A percentile compares a stretch with the other conserved stretches of the same genome.
Conservation (phyloP, 2,329 filamentous ascomycete genomes). For the Knufia fluminis region DNA sequence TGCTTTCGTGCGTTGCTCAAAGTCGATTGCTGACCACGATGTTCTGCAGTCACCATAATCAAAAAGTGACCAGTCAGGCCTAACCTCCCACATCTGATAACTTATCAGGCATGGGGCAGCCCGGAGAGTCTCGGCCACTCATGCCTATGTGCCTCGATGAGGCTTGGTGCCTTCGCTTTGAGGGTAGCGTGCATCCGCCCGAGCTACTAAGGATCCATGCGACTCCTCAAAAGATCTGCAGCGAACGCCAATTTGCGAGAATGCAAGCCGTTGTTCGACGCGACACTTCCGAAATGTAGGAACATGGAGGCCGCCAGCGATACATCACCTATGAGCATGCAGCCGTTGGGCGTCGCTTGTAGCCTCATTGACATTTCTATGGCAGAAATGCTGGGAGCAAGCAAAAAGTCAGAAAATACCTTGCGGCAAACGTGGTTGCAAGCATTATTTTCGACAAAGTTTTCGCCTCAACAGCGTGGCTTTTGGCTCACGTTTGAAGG, state of each 20-base stretch:
- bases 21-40: slow-evolving; percentile 1
- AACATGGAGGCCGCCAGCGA: neutral
- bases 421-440: neutral
- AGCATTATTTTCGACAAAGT: neutral
- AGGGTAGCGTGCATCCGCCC: slow-evolving; percentile 8
- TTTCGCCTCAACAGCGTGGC: too few species aligned
- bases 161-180: slow-evolving; percentile 3
- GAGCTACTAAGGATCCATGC: slow-evolving; percentile 4
- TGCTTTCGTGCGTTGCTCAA: neutral
- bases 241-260: neutral
- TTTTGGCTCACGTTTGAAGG: neutral
- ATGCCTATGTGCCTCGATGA: slow-evolving; percentile 7
- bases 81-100: neutral
- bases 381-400: neutral
- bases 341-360: neutral
- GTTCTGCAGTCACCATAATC: slow-evolving; percentile 28
- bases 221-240: neutral
- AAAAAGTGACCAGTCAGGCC: slow-evolving; percentile 25
- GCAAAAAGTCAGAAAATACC: neutral
- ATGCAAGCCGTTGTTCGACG: neutral
- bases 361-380: neutral
- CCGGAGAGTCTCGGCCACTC: neutral
- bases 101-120: neutral
- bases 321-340: neutral
- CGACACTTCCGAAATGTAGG: neutral